These are phyloP conservation scores for Taphrina confusa DNA, from an alignment of 1,139 yeast species.

Conservation along the genomic window DNA sequence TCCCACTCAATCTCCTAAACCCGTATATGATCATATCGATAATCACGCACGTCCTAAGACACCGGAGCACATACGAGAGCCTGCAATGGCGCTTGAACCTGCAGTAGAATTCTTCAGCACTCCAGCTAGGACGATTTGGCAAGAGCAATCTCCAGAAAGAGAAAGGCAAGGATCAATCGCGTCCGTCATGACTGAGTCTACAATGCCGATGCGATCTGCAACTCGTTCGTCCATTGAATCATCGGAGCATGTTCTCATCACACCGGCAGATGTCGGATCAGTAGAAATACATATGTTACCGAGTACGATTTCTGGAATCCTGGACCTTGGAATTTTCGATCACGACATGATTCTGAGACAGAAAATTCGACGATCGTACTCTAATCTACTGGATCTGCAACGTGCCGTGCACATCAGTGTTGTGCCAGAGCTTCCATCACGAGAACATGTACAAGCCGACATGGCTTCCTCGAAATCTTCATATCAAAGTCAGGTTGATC, in stretches of 20 bases:
- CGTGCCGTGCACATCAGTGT: background rate
- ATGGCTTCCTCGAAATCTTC: constrained; percentile 6
- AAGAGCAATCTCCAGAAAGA: constrained; percentile 19
- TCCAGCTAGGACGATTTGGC: constrained; percentile 2
- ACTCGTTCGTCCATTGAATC: background rate
- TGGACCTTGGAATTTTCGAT: constrained; percentile 7
- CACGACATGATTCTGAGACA: constrained; percentile 2
- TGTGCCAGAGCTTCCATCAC: constrained; percentile 1
- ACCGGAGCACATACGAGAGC: background rate
- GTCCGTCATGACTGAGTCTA: background rate
- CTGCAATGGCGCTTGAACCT: constrained; percentile 13
- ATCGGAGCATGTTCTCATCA: background rate
- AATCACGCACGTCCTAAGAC: background rate
- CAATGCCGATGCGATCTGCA: background rate
- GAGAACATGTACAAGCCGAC: constrained; percentile 2
- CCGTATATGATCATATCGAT: background rate
- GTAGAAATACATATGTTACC: background rate
- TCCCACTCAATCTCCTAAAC: background rate
- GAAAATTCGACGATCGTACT: constrained; percentile 1
- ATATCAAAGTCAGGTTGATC: constrained; percentile 47
- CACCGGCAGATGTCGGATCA: background rate
- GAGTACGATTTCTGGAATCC: background rate
- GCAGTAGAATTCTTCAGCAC: constrained; percentile 6
- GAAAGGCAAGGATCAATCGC: background rate
- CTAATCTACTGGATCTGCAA: background rate